phyloP scores from a whole-genome alignment of 768 basidiomycete species.

The Phaffia australis region DNA sequence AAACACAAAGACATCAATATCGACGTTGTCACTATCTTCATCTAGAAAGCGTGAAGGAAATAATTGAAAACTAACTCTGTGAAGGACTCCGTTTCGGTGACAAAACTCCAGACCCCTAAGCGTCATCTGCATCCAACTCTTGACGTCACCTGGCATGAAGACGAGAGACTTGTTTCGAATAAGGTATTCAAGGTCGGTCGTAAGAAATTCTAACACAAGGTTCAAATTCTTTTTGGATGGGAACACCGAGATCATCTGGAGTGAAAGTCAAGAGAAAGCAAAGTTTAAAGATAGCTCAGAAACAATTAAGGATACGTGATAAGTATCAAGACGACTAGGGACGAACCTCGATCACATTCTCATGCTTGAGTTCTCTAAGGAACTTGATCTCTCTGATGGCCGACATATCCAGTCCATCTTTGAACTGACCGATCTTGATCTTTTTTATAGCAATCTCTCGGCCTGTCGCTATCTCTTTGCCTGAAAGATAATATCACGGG shows the following conservation, averaged over 20 bases:
- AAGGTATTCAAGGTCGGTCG: slow-evolving; percentile 91
- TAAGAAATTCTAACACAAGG: slow-evolving; percentile 90
- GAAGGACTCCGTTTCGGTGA: slow-evolving; percentile 84
- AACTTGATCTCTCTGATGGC: slow-evolving; percentile 97
- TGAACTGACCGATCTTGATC: slow-evolving; percentile 91
- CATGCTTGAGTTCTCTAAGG: slow-evolving; percentile 82
- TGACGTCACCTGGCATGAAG: slow-evolving; percentile 90
- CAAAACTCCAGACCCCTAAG: slow-evolving; percentile 97
- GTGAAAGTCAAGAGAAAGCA: background rate
- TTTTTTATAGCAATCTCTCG: slow-evolving; percentile 96
- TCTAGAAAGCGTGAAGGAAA: background rate
- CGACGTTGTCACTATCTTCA: background rate
- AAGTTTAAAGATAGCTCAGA: too few relatives aligned
- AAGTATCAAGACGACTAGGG: background rate
- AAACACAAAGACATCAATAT: background rate
- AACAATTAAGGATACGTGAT: background rate
- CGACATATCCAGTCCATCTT: slow-evolving; percentile 97
- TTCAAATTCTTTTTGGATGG: slow-evolving; percentile 94
- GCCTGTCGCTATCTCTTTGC: slow-evolving; percentile 60
- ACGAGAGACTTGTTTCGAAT: slow-evolving; percentile 88
- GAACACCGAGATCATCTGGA: slow-evolving; percentile 86
- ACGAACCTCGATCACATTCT: slow-evolving; percentile 82
- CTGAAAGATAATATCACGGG: slow-evolving; percentile 38
- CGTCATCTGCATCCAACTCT: slow-evolving; percentile 98
- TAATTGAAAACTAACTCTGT: slow-evolving; percentile 53